Conservation (phyloP, 805 yeast genomes). For the Candida ulmi region DNA sequence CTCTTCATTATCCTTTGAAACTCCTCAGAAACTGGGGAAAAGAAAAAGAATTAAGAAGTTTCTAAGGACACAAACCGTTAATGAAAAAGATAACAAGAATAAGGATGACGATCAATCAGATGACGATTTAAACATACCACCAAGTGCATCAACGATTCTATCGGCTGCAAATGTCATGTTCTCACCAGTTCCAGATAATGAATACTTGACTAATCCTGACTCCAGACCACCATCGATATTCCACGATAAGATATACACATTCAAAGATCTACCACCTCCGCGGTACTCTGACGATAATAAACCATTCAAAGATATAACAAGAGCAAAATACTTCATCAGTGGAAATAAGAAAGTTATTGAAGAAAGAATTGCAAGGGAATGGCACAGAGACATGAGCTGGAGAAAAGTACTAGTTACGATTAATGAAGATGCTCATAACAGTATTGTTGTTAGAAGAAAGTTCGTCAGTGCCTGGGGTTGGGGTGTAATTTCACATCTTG, state of each 20-base stretch:
- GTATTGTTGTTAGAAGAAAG: slow-evolving; percentile 80
- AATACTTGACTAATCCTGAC: slow-evolving; percentile 63
- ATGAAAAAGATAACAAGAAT: background rate
- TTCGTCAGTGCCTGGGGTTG: slow-evolving; percentile 95
- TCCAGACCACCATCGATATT: slow-evolving; percentile 61
- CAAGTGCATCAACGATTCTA: slow-evolving; percentile 70
- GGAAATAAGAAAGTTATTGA: slow-evolving; percentile 22
- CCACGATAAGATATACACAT: slow-evolving; percentile 75
- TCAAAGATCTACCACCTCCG: slow-evolving; percentile 57
- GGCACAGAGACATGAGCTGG: slow-evolving; percentile 86
- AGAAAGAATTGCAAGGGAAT: slow-evolving; percentile 81
- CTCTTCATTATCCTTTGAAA: slow-evolving; percentile 1
- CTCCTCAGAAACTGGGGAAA: slow-evolving; percentile 4
- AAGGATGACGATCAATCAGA: background rate
- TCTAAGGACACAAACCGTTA: slow-evolving; percentile 19
- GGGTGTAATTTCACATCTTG: slow-evolving; percentile 84
- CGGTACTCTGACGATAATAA: slow-evolving; percentile 26
- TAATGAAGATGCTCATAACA: slow-evolving; percentile 93
- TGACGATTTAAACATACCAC: slow-evolving; percentile 37
- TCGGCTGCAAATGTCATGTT: slow-evolving; percentile 72
- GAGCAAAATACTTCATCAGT: background rate
- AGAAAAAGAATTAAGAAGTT: slow-evolving; percentile 15
- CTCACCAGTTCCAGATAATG: slow-evolving; percentile 73
- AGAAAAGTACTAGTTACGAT: slow-evolving; percentile 82
- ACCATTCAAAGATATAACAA: background rate